A percentile compares a stretch with the other conserved stretches of the same genome.
Conservation (phyloP, 208 protist species). For the Novymonas esmeraldas region DNA sequence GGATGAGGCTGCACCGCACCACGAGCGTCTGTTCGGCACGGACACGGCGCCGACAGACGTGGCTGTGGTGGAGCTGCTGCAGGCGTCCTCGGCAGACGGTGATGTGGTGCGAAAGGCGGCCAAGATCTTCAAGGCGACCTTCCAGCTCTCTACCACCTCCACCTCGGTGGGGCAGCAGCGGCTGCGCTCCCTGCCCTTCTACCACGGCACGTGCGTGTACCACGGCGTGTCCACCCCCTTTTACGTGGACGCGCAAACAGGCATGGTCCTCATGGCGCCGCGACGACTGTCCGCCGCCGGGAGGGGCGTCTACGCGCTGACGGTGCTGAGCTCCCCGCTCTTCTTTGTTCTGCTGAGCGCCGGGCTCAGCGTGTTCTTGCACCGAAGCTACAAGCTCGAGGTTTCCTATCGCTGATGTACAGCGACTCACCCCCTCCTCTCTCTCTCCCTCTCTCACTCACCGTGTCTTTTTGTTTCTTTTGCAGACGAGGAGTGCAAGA, state of each 20-base stretch:
- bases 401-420: conserved; percentile 7
- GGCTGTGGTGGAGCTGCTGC: neutral
- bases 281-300: neutral
- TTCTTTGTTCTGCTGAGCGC: conserved; percentile 37
- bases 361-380: conserved; percentile 18
- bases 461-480: too few species aligned
- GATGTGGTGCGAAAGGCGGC: conserved; percentile 16
- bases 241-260: conserved; percentile 47
- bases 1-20: neutral
- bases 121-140: conserved; percentile 30
- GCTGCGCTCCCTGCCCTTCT: conserved; percentile 31
- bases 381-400: conserved; percentile 11
- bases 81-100: conserved; percentile 2
- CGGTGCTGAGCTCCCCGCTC: conserved; percentile 36
- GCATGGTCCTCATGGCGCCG: conserved; percentile 22
- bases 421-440: neutral
- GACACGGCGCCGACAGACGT: conserved; percentile 17
- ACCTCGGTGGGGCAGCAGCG: conserved; percentile 7
- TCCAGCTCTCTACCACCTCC: conserved; percentile 22
- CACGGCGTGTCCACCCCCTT: conserved; percentile 27
- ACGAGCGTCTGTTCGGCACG: conserved; percentile 28
- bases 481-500: too few species aligned
- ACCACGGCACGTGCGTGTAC: conserved; percentile 34
- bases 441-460: neutral
- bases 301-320: conserved; percentile 3